Percentiles rank a stretch among this genome's conserved stretches.
Evolutionary conservation across 1,139 yeast genomes (phyloP).

Genomic region (Yamadazyma atlantica): DNA sequence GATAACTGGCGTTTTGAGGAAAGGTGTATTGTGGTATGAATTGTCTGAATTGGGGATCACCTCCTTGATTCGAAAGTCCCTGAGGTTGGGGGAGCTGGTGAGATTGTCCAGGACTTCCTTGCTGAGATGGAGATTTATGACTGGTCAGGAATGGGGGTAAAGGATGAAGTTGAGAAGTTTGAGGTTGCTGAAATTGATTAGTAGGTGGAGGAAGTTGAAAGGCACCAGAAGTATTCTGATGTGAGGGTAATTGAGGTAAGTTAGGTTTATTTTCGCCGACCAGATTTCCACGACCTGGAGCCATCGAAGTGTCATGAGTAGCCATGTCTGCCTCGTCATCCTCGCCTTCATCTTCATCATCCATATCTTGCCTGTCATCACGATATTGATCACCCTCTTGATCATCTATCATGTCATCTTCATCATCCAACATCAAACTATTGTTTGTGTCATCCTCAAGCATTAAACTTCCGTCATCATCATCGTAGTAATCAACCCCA

Average conservation of each 20-base stretch:
- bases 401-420: slow-evolving; percentile 11
- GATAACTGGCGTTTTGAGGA: background rate
- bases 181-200: background rate
- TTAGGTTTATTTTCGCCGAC: background rate
- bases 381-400: slow-evolving; percentile 1
- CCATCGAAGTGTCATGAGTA: slow-evolving; percentile 4
- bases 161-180: background rate
- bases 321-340: slow-evolving; percentile 1
- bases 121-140: background rate
- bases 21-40: background rate
- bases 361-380: slow-evolving; percentile 8
- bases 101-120: slow-evolving; percentile 1
- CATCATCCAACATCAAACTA: slow-evolving; percentile 8
- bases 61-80: background rate
- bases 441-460: slow-evolving; percentile 5
- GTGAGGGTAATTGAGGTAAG: background rate
- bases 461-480: slow-evolving; percentile 7
- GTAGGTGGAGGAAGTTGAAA: background rate
- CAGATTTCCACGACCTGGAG: background rate
- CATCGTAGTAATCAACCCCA: slow-evolving; percentile 17
- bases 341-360: slow-evolving; percentile 15
- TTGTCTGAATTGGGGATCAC: background rate
- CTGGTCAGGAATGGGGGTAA: background rate
- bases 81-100: background rate
- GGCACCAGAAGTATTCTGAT: background rate